phyloP scores from a whole-genome alignment of 495 filamentous ascomycete species.

The Penicillium cataractarum region DNA sequence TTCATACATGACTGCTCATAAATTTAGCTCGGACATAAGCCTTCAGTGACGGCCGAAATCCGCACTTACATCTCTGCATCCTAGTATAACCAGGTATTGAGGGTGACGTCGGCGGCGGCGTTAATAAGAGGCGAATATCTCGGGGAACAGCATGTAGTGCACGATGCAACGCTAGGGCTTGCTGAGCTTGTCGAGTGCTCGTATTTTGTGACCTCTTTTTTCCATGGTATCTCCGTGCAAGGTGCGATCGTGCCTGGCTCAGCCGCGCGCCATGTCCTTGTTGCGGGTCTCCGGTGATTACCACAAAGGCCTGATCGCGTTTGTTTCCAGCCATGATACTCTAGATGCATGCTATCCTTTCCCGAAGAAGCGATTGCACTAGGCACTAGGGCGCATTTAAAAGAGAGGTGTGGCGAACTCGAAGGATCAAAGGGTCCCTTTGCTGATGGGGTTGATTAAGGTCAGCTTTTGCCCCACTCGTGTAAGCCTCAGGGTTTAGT shows the following conservation, averaged over 20 bases:
- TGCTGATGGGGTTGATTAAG: background rate
- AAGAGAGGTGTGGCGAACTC: background rate
- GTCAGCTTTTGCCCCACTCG: constrained; percentile 2
- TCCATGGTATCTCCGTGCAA: background rate
- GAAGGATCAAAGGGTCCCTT: background rate
- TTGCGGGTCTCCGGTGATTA: background rate
- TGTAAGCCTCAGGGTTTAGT: background rate
- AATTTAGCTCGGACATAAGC: background rate
- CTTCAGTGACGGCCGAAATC: background rate
- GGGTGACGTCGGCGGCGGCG: background rate
- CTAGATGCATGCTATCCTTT: background rate
- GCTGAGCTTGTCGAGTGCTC: background rate
- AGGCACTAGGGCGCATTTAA: background rate
- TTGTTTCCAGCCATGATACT: background rate
- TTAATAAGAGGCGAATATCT: background rate
- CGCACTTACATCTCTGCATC: background rate
- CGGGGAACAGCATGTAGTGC: background rate
- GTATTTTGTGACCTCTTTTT: background rate
- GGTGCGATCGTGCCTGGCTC: constrained; percentile 2
- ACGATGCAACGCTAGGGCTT: background rate
- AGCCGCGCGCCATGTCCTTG: background rate
- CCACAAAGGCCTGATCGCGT: background rate
- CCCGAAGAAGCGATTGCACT: background rate
- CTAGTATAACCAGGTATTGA: background rate
- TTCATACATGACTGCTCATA: background rate